phyloP scores from a whole-genome alignment of 2,329 filamentous ascomycete species.

The Xylaria sp. region DNA sequence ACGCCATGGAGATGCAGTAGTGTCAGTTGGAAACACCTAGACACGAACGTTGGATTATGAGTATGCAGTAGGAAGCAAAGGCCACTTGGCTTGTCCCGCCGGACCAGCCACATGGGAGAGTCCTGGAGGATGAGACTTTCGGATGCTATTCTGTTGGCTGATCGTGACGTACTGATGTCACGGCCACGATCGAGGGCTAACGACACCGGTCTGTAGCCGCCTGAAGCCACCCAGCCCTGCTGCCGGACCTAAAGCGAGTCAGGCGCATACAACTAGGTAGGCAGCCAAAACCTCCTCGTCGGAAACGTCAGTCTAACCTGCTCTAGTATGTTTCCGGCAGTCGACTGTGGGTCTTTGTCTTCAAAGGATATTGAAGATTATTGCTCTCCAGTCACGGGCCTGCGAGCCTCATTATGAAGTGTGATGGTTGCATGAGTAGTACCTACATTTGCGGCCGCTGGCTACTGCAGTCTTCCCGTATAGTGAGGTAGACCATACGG shows the following conservation, averaged over 20 bases:
- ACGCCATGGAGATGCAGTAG: conserved; percentile 10
- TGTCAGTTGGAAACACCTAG: conserved; percentile 16
- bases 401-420: background rate
- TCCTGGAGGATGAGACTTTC: conserved; percentile 8
- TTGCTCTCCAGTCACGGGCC: no score
- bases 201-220: conserved; percentile 1
- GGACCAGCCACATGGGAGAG: background rate
- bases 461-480: no score
- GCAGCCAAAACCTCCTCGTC: background rate
- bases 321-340: background rate
- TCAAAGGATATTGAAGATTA: no score
- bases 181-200: conserved; percentile 24
- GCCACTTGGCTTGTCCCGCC: conserved; percentile 10
- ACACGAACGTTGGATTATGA: conserved; percentile 12
- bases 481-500: no score
- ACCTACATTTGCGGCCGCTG: no score
- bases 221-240: conserved; percentile 8
- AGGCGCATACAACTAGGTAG: no score
- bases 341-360: background rate
- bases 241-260: conserved; percentile 11
- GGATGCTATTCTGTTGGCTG: conserved; percentile 23
- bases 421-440: no score
- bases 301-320: background rate
- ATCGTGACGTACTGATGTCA: conserved; percentile 17
- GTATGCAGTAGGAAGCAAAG: conserved; percentile 11